Evolutionary conservation across 2,329 filamentous ascomycete species (phyloP), one percentile per base, ranked within the genome.

Genomic region (Phaeosphaeria sp.): DNA sequence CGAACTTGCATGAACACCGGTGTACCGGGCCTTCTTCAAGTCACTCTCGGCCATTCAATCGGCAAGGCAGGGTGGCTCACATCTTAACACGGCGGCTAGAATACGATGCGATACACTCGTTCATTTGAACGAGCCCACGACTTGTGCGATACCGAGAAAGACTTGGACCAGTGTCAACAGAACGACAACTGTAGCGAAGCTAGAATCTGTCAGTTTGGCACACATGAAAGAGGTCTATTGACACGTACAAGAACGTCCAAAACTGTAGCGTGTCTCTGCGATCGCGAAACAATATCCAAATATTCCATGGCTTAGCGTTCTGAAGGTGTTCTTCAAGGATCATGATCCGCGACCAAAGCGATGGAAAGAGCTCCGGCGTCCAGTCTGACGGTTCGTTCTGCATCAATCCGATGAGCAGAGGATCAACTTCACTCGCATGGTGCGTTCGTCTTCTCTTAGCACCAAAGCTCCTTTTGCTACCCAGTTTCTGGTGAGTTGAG

Each of bases 231-330:
- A 50, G 13, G 6, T 18, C 18, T 24, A 15, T 18, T 15, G 6
- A 18, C 1, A 56, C 59, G 56, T 22, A 67, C 64, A 66, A 61
- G 33, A 68, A 67, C 5, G 67, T 67, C 66, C 65, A 69, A 22
- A 66, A 69, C 25, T 69, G 66, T 18, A 68, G 36, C 1, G 64
- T 69, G 42, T 69, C 66, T 40, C 63, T 64, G 2, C 60, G 55
- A 51, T 71, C 65, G 5, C 64, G 57, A 20, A 71, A 68, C 25
- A 69, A 36, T 11, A 69, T 59, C 65, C 64, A 68, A 3, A 69
- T 55, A 46, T 62, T 68, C 67, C 66, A 67, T 46, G 65, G 67
- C 46, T 65, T 66, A 2, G 64, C 57, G 0, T 49, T 36, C 27
- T 66, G 61, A 17, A 67, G 39, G 55, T 68, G 66, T 30, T 65